Percentiles rank a stretch among this genome's conserved stretches.
Evolutionary conservation across 495 filamentous ascomycete species (phyloP).

Genomic region (Aspergillus bertholletiae): DNA sequence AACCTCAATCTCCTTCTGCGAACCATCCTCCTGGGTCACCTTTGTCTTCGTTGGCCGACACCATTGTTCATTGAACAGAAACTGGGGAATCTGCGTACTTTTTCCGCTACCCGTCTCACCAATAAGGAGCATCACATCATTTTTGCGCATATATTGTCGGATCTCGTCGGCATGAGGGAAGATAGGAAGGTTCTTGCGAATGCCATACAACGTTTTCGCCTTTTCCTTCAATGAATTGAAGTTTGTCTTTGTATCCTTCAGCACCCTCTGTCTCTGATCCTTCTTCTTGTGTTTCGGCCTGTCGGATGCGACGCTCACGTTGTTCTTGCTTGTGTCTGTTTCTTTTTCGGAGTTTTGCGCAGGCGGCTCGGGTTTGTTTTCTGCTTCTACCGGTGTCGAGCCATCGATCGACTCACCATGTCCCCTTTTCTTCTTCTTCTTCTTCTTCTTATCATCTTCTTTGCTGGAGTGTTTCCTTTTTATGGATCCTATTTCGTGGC

Average conservation of each 20-base stretch:
- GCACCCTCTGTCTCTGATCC: not conserved
- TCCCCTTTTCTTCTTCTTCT: conserved; percentile 48
- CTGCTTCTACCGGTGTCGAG: not conserved
- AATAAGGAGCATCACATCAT: conserved; percentile 78
- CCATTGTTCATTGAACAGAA: conserved; percentile 77
- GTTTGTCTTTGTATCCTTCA: conserved; percentile 12
- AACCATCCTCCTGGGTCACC: conserved; percentile 36
- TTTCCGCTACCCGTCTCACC: conserved; percentile 97
- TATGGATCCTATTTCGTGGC: conserved; percentile 8
- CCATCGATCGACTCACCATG: conserved; percentile 24
- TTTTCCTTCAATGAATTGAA: conserved; percentile 39
- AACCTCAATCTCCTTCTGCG: conserved; percentile 50
- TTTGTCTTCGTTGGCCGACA: conserved; percentile 57
- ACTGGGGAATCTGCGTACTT: conserved; percentile 94
- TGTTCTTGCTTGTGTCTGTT: not conserved
- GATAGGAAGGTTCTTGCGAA: conserved; percentile 71
- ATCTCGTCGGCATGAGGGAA: conserved; percentile 72
- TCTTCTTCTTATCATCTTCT: conserved; percentile 28
- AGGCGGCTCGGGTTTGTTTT: not conserved
- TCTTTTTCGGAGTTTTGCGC: not conserved
- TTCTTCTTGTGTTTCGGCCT: conserved; percentile 9
- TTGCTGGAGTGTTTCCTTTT: conserved; percentile 17
- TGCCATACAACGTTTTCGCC: conserved; percentile 45
- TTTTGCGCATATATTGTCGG: conserved; percentile 55
- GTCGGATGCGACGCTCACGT: conserved; percentile 3